Percentiles rank a stretch among this genome's conserved stretches.
Evolutionary conservation across 2,329 filamentous ascomycete genomes (phyloP).

Genomic region (Colletotrichum incanum): DNA sequence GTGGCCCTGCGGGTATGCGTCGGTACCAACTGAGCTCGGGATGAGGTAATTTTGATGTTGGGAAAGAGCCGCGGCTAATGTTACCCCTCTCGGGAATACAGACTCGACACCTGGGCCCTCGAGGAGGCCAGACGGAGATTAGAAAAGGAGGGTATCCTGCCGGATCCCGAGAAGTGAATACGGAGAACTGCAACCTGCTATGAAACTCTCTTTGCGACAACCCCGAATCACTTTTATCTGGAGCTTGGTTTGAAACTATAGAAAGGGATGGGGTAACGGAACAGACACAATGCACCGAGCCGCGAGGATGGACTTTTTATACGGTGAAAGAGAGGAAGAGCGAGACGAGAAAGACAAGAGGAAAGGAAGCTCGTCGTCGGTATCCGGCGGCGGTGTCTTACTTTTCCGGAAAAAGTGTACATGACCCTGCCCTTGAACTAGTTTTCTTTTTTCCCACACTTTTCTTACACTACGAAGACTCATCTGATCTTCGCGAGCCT

Average conservation of each 20-base stretch:
- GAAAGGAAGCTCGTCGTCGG: constrained; percentile 35
- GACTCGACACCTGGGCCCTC: constrained; percentile 99
- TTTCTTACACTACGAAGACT: constrained; percentile 46
- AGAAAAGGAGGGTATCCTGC: constrained; percentile 94
- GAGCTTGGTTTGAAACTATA: constrained; percentile 27
- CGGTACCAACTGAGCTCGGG: background rate
- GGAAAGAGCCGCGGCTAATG: constrained; percentile 48
- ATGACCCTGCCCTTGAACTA: constrained; percentile 47
- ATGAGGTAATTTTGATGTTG: constrained; percentile 35
- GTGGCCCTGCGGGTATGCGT: background rate
- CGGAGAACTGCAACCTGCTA: constrained; percentile 59
- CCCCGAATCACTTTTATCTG: constrained; percentile 7
- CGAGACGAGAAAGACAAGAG: constrained; percentile 34
- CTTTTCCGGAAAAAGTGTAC: constrained; percentile 47
- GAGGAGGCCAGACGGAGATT: constrained; percentile 96
- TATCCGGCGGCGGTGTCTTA: constrained; percentile 17
- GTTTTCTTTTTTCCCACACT: constrained; percentile 49
- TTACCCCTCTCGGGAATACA: constrained; percentile 56
- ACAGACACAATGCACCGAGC: constrained; percentile 33
- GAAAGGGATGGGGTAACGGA: constrained; percentile 35
- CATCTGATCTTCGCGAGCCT: constrained; percentile 28
- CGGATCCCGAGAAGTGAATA: constrained; percentile 78
- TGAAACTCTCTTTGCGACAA: constrained; percentile 2
- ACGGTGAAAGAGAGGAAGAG: background rate
- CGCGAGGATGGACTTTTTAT: constrained; percentile 28